A percentile compares a stretch with the other conserved stretches of the same genome.
Evolutionary conservation across 2,329 filamentous ascomycete species (phyloP).

Genomic region (Fusarium agapanthi): DNA sequence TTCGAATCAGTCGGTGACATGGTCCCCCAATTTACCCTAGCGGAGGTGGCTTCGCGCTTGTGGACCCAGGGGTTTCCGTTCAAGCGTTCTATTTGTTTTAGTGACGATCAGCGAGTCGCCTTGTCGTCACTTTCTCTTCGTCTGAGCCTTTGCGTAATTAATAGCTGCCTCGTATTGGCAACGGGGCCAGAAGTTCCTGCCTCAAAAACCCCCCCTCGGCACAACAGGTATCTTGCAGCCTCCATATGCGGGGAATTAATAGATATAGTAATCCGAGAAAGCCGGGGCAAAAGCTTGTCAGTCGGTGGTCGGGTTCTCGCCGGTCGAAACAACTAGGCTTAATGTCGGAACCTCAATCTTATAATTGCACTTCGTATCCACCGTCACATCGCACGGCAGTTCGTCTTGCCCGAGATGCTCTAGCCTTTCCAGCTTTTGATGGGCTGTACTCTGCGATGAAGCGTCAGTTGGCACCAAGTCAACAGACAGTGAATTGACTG

Average conservation of each 20-base stretch:
- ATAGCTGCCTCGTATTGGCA: neutral
- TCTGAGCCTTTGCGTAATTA: constrained; percentile 6
- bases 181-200: neutral
- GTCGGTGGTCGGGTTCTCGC: constrained; percentile 18
- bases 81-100: constrained; percentile 19
- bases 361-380: constrained; percentile 33
- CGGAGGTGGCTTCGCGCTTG: constrained; percentile 31
- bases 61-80: constrained; percentile 5
- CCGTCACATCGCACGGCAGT: constrained; percentile 10
- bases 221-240: constrained; percentile 3
- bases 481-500: neutral
- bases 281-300: constrained; percentile 35
- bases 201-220: neutral
- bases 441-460: neutral
- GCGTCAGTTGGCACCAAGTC: neutral
- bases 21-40: constrained; percentile 37
- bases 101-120: constrained; percentile 4
- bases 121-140: constrained; percentile 7
- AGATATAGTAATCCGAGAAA: constrained; percentile 4
- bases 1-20: constrained; percentile 34
- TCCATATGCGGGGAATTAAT: constrained; percentile 24
- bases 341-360: constrained; percentile 18
- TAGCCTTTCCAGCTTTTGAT: neutral
- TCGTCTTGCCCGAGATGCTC: constrained; percentile 2
- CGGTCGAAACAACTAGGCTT: constrained; percentile 24